Conservation (phyloP, 2,329 filamentous ascomycete genomes). For the Aureobasidium zeae region DNA sequence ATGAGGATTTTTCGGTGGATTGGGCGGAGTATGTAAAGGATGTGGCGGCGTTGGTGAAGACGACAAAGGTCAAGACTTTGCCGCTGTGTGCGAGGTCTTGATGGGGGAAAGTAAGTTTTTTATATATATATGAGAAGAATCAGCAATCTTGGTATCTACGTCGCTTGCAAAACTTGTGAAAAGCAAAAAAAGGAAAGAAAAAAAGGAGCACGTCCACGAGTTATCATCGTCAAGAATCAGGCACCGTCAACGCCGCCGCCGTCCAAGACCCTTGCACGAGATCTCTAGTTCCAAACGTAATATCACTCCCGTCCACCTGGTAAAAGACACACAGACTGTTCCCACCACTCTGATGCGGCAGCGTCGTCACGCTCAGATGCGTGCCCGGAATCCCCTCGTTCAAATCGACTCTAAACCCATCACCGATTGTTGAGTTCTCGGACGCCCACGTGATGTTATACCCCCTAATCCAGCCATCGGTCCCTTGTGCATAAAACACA, state of each 20-base stretch:
- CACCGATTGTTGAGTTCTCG: constrained; percentile 31
- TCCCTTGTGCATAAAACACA: constrained; percentile 34
- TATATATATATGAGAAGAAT: too few relatives aligned
- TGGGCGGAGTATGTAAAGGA: constrained; percentile 8
- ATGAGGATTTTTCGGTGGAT: constrained; percentile 2
- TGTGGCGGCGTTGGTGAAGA: neutral
- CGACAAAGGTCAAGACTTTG: constrained; percentile 10
- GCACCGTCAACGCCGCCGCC: constrained; percentile 13
- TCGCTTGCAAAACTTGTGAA: too few relatives aligned
- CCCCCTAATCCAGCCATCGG: constrained; percentile 28
- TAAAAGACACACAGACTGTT: constrained; percentile 28
- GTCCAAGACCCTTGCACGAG: constrained; percentile 26
- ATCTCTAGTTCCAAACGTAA: constrained; percentile 26
- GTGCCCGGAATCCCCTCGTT: constrained; percentile 31
- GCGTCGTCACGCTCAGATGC: constrained; percentile 32
- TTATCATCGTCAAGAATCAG: constrained; percentile 10
- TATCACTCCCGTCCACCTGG: constrained; percentile 25
- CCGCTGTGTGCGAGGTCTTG: neutral
- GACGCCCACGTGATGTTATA: constrained; percentile 32
- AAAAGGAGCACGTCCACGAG: too few relatives aligned
- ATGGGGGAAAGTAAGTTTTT: neutral
- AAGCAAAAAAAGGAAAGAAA: too few relatives aligned
- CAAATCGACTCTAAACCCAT: constrained; percentile 28
- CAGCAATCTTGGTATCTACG: too few relatives aligned
- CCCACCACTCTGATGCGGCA: constrained; percentile 26